These are phyloP conservation scores for Imleria badia DNA, from an alignment of 768 basidiomycete genomes.

Conservation along the genomic window DNA sequence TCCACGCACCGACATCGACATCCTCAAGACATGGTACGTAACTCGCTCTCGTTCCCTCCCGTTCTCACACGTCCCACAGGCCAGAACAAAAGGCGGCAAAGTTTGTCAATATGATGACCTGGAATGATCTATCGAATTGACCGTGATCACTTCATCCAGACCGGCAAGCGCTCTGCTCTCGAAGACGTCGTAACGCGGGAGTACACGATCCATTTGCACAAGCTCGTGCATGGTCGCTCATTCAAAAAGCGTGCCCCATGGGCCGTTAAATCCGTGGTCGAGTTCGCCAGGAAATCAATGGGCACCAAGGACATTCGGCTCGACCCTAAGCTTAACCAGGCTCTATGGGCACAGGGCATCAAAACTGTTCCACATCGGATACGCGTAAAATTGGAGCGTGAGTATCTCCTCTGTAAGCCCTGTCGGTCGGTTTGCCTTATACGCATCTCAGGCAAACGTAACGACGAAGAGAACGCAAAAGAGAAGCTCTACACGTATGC, in stretches of 20 bases:
- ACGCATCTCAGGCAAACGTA: slow-evolving; percentile 75
- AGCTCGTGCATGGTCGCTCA: slow-evolving; percentile 84
- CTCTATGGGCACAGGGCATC: slow-evolving; percentile 90
- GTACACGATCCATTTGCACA: slow-evolving; percentile 98
- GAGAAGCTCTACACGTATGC: slow-evolving; percentile 97
- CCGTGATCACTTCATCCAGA: slow-evolving; percentile 32
- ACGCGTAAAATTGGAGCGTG: slow-evolving; percentile 92
- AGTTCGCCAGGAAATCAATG: slow-evolving; percentile 94
- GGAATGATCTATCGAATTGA: not conserved
- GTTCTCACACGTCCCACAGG: slow-evolving; percentile 33
- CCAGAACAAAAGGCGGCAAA: slow-evolving; percentile 38
- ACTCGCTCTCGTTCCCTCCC: not conserved
- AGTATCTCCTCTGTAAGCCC: slow-evolving; percentile 29
- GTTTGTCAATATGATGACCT: slow-evolving; percentile 30
- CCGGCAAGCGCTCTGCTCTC: slow-evolving; percentile 94
- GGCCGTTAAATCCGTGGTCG: slow-evolving; percentile 92
- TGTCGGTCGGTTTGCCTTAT: not conserved
- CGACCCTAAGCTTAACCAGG: slow-evolving; percentile 96
- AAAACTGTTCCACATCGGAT: slow-evolving; percentile 92
- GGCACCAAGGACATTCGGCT: slow-evolving; percentile 92
- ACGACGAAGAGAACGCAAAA: slow-evolving; percentile 98
- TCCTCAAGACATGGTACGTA: slow-evolving; percentile 70
- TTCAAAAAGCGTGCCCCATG: slow-evolving; percentile 98
- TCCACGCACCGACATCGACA: slow-evolving; percentile 54
- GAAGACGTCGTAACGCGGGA: slow-evolving; percentile 98